Conservation (phyloP, 225 moss, liverwort and hornwort genomes). For the Takakia lepidozioides region DNA sequence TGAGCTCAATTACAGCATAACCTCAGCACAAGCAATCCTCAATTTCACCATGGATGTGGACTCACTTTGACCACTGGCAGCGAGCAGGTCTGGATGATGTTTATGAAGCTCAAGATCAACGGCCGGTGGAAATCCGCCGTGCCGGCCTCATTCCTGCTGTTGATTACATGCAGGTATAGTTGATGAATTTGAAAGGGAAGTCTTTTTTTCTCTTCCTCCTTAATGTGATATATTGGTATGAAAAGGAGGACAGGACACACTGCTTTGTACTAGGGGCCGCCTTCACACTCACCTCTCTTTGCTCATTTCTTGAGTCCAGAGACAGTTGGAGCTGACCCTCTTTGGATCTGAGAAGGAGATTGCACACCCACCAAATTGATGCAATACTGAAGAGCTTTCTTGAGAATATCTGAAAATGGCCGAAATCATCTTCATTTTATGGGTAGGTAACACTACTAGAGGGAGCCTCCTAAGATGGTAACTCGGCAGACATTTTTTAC, state of each 20-base stretch:
- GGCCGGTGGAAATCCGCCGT: slow-evolving; percentile 54
- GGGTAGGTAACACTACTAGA: too few species aligned
- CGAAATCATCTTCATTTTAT: too few species aligned
- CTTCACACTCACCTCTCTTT: too few species aligned
- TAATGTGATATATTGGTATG: not conserved
- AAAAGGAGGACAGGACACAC: not conserved
- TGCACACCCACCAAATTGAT: too few species aligned
- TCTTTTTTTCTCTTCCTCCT: not conserved
- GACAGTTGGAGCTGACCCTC: too few species aligned
- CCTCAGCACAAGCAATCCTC: slow-evolving; percentile 37
- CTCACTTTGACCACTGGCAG: slow-evolving; percentile 77
- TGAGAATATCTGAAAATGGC: too few species aligned
- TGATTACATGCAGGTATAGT: slow-evolving; percentile 55
- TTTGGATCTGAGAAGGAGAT: too few species aligned
- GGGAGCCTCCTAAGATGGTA: too few species aligned
- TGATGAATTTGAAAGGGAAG: not conserved
- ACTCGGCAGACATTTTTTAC: too few species aligned
- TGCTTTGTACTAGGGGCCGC: too few species aligned
- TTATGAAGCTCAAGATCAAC: slow-evolving; percentile 42
- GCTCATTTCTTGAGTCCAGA: too few species aligned
- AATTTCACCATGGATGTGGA: slow-evolving; percentile 50
- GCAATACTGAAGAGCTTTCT: too few species aligned
- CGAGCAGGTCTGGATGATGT: slow-evolving; percentile 36
- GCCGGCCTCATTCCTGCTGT: slow-evolving; percentile 62
- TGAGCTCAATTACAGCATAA: slow-evolving; percentile 36